Evolutionary conservation across 2,329 filamentous ascomycete genomes (phyloP).

Genomic region (Nemania abortiva): DNA sequence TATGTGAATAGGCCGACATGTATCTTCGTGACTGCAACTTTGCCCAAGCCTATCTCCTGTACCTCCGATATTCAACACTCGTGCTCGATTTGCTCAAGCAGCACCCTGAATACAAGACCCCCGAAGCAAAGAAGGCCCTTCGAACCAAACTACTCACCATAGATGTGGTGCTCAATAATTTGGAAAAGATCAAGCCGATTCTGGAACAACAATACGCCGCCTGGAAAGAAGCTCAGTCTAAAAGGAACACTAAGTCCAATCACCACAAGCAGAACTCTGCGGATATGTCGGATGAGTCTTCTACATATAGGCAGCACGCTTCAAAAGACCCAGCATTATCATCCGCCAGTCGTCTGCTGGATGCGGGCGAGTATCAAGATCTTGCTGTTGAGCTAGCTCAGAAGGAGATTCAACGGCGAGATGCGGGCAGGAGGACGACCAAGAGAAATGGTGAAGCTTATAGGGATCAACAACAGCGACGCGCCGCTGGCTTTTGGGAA

Average conservation of each 20-base stretch:
- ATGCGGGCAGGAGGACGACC: conserved; percentile 69
- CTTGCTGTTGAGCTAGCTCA: conserved; percentile 82
- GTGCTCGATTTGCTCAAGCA: conserved; percentile 78
- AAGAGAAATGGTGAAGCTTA: conserved; percentile 68
- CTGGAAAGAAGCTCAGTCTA: conserved; percentile 69
- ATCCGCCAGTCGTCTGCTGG: conserved; percentile 68
- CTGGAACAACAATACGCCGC: conserved; percentile 78
- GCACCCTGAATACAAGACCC: conserved; percentile 80
- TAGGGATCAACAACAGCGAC: conserved; percentile 68
- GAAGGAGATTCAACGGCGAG: conserved; percentile 76
- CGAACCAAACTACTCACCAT: conserved; percentile 63
- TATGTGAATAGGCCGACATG: conserved; percentile 74
- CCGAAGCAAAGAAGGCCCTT: conserved; percentile 73
- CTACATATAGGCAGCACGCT: conserved; percentile 62
- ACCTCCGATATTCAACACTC: conserved; percentile 91
- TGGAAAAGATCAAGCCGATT: conserved; percentile 84
- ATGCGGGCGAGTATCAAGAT: conserved; percentile 78
- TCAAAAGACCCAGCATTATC: conserved; percentile 71
- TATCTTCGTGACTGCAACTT: conserved; percentile 89
- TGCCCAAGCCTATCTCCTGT: conserved; percentile 87
- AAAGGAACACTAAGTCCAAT: conserved; percentile 49
- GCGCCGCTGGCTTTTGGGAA: conserved; percentile 61
- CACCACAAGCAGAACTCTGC: conserved; percentile 35
- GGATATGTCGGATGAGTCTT: conserved; percentile 43
- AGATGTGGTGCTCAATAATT: conserved; percentile 71